These are phyloP conservation scores for Grigorovia transvaalensis DNA, from an alignment of 805 yeast genomes.

Conservation along the genomic window DNA sequence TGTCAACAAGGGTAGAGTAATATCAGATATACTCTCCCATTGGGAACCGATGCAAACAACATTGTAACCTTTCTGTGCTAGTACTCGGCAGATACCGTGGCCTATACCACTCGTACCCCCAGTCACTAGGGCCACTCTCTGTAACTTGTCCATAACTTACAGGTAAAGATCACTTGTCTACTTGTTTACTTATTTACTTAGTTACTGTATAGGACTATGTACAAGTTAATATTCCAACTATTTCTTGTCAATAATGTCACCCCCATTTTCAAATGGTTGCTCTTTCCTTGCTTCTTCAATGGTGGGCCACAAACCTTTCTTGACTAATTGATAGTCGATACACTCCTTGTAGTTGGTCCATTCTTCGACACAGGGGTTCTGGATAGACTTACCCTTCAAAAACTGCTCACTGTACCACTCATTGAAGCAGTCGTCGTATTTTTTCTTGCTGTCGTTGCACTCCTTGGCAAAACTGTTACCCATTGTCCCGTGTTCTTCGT, in stretches of 20 bases:
- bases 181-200: no score
- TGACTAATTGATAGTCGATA: conserved; percentile 58
- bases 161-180: not conserved
- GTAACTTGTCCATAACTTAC: not conserved
- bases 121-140: conserved; percentile 27
- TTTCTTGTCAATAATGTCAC: conserved; percentile 27
- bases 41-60: conserved; percentile 12
- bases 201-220: not conserved
- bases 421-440: conserved; percentile 89
- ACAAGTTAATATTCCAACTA: not conserved
- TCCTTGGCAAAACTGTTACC: conserved; percentile 94
- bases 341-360: conserved; percentile 89
- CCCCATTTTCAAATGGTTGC: conserved; percentile 75
- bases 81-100: conserved; percentile 22
- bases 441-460: conserved; percentile 76
- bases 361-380: conserved; percentile 82
- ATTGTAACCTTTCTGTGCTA: conserved; percentile 19
- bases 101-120: conserved; percentile 40
- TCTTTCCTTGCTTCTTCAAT: conserved; percentile 83
- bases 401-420: conserved; percentile 89
- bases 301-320: conserved; percentile 71
- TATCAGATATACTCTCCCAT: conserved; percentile 1
- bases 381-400: conserved; percentile 41
- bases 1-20: conserved; percentile 12
- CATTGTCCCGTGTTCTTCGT: conserved; percentile 29